These are phyloP conservation scores for Ramichloridium luteum DNA, from an alignment of 2,329 filamentous ascomycete genomes.

Conservation along the genomic window DNA sequence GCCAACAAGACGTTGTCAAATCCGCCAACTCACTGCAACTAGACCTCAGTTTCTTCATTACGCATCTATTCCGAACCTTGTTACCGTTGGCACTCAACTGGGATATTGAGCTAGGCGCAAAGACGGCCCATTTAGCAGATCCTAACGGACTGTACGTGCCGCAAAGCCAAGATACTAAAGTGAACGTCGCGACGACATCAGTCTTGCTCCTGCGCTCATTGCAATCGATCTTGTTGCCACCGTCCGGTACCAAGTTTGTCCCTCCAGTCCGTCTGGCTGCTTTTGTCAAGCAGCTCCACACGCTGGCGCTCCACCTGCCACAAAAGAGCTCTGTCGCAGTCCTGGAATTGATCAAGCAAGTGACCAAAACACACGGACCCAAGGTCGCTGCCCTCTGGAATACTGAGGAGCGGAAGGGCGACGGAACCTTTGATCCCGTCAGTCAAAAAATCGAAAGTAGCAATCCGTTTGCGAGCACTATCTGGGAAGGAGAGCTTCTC, in stretches of 20 bases:
- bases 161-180: conserved; percentile 41
- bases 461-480: conserved; percentile 79
- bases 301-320: conserved; percentile 68
- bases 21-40: conserved; percentile 70
- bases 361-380: conserved; percentile 67
- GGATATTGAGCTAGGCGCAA: conserved; percentile 71
- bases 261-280: conserved; percentile 79
- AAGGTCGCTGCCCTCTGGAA: conserved; percentile 84
- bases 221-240: conserved; percentile 65
- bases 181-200: conserved; percentile 91
- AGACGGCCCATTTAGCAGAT: conserved; percentile 51
- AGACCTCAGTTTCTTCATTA: conserved; percentile 90
- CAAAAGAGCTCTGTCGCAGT: conserved; percentile 80
- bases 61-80: conserved; percentile 80
- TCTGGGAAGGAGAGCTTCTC: conserved; percentile 89
- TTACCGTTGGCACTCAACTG: conserved; percentile 67
- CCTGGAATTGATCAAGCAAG: conserved; percentile 62
- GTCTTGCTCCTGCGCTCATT: conserved; percentile 83
- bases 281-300: conserved; percentile 85
- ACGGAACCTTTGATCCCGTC: conserved; percentile 69
- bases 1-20: conserved; percentile 73
- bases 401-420: conserved; percentile 83
- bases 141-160: conserved; percentile 44
- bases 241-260: conserved; percentile 58
- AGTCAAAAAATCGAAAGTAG: conserved; percentile 66